These are phyloP conservation scores for Trichoderma sp. DNA, from an alignment of 2,329 filamentous ascomycete genomes.

Conservation along the genomic window DNA sequence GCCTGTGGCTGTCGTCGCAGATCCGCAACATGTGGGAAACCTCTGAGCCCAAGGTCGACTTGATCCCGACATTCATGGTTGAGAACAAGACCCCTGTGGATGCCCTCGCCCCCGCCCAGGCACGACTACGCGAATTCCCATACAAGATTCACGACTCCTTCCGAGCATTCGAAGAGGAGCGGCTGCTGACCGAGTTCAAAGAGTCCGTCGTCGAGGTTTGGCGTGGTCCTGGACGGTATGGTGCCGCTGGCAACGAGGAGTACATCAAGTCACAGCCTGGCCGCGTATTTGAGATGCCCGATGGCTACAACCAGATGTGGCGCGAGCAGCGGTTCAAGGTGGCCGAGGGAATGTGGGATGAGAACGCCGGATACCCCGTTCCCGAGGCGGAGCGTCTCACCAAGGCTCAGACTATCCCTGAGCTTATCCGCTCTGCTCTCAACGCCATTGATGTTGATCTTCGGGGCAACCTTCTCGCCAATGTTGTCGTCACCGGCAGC, in stretches of 20 bases:
- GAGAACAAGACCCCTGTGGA: slow-evolving; percentile 86
- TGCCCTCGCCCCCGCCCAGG: slow-evolving; percentile 75
- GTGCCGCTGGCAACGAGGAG: slow-evolving; percentile 69
- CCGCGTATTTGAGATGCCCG: slow-evolving; percentile 93
- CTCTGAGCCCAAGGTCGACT: slow-evolving; percentile 65
- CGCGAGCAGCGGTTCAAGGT: slow-evolving; percentile 81
- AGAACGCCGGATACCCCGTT: slow-evolving; percentile 64
- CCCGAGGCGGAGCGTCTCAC: slow-evolving; percentile 49
- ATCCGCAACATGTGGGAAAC: slow-evolving; percentile 75
- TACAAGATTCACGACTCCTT: slow-evolving; percentile 65
- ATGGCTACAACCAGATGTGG: slow-evolving; percentile 95
- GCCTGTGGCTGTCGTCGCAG: slow-evolving; percentile 86
- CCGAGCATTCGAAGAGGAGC: slow-evolving; percentile 82
- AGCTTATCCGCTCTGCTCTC: slow-evolving; percentile 75
- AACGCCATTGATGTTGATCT: slow-evolving; percentile 84
- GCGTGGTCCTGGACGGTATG: slow-evolving; percentile 72
- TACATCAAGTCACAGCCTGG: slow-evolving; percentile 69
- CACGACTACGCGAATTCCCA: slow-evolving; percentile 67
- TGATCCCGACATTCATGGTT: slow-evolving; percentile 84
- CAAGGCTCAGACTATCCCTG: slow-evolving; percentile 76
- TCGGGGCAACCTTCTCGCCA: slow-evolving; percentile 75
- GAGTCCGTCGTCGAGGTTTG: slow-evolving; percentile 95
- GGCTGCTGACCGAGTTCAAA: slow-evolving; percentile 92
- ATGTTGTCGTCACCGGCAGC: slow-evolving; percentile 90
- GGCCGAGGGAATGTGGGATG: slow-evolving; percentile 88